phyloP scores from a whole-genome alignment of 805 yeast genomes.

The Candida bentonensis region DNA sequence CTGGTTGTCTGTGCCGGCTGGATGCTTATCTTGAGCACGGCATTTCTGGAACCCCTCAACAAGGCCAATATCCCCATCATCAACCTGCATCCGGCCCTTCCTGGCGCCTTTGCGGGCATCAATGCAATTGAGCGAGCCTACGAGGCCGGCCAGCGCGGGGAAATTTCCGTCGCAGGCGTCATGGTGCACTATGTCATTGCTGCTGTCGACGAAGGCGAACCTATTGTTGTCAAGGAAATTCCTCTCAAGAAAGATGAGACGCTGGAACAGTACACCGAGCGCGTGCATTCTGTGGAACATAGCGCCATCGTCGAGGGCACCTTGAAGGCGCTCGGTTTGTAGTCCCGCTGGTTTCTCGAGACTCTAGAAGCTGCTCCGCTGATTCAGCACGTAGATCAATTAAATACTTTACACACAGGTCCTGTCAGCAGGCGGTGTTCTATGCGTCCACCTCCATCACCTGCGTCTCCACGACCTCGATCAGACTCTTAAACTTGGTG shows the following conservation, averaged over 20 bases:
- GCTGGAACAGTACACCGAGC: conserved; percentile 61
- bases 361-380: too few species aligned
- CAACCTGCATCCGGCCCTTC: conserved; percentile 92
- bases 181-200: conserved; percentile 97
- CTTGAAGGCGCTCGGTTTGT: conserved; percentile 41
- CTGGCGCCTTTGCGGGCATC: conserved; percentile 94
- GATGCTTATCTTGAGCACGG: conserved; percentile 82
- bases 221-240: conserved; percentile 69
- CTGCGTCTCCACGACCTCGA: conserved; percentile 51
- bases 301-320: conserved; percentile 90
- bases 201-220: conserved; percentile 89
- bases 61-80: conserved; percentile 60
- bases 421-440: not conserved
- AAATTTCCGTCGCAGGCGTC: conserved; percentile 66
- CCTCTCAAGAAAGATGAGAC: conserved; percentile 59
- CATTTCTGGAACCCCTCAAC: conserved; percentile 53
- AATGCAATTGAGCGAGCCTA: conserved; percentile 95
- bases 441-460: conserved; percentile 39
- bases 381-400: too few species aligned
- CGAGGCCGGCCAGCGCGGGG: conserved; percentile 84
- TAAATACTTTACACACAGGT: not conserved
- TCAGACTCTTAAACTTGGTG: conserved; percentile 48
- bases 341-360: too few species aligned
- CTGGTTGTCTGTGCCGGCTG: conserved; percentile 96
- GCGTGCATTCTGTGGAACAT: conserved; percentile 80